phyloP scores from a whole-genome alignment of 768 basidiomycete genomes.

The Austroboletus eburneus region DNA sequence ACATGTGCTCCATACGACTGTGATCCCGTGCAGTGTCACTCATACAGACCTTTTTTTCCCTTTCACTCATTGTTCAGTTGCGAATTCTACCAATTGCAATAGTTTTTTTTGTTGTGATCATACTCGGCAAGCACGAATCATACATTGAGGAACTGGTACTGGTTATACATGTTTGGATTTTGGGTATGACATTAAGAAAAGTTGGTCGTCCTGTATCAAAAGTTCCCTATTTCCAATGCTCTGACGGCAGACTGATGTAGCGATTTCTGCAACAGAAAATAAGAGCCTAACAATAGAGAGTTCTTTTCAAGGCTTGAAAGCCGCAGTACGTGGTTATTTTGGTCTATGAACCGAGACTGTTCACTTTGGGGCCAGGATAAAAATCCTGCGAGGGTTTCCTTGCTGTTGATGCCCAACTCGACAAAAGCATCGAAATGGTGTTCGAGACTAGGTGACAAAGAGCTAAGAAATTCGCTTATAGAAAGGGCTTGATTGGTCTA shows the following conservation, averaged over 20 bases:
- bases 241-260: slow-evolving; percentile 4
- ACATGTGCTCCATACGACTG: slow-evolving; percentile 18
- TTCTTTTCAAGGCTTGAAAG: slow-evolving; percentile 22
- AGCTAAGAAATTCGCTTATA: slow-evolving; percentile 16
- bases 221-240: no score
- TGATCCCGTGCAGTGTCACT: slow-evolving; percentile 18
- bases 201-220: no score
- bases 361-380: slow-evolving; percentile 18
- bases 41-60: slow-evolving; percentile 12
- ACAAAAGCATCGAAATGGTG: slow-evolving; percentile 15
- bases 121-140: slow-evolving; percentile 21
- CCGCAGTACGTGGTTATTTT: slow-evolving; percentile 4
- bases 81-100: slow-evolving; percentile 24
- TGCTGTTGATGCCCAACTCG: slow-evolving; percentile 21
- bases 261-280: slow-evolving; percentile 1
- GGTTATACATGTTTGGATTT: no score
- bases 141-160: slow-evolving; percentile 3
- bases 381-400: slow-evolving; percentile 19
- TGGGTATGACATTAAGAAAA: background rate
- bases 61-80: slow-evolving; percentile 17
- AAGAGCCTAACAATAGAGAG: slow-evolving; percentile 12
- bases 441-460: slow-evolving; percentile 21
- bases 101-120: slow-evolving; percentile 23
- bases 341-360: slow-evolving; percentile 17
- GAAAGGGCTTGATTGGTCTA: background rate